These are phyloP conservation scores for Pholiota conissans DNA, from an alignment of 768 basidiomycete species.

Conservation along the genomic window DNA sequence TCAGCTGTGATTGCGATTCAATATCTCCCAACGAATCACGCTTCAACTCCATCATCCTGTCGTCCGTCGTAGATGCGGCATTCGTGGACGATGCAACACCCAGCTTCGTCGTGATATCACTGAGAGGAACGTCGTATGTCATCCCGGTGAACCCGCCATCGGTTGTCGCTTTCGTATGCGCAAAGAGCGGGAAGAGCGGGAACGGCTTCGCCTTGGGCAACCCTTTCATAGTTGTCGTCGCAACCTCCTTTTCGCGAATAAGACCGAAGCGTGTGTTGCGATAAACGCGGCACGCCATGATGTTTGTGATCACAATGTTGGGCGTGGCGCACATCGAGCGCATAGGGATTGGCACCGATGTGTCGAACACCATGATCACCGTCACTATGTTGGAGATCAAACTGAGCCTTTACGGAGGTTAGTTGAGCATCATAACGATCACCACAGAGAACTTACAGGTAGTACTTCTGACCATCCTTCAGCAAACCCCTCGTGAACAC, in stretches of 20 bases:
- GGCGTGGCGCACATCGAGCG: constrained; percentile 7
- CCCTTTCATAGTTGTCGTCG: neutral
- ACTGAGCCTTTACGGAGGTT: neutral
- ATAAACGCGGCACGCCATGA: constrained; percentile 4
- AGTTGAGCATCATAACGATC: neutral
- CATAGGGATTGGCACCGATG: constrained; percentile 7
- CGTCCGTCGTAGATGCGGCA: neutral
- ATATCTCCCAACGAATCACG: neutral
- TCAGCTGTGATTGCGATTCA: neutral
- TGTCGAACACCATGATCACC: constrained; percentile 3
- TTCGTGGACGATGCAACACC: neutral
- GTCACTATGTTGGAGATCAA: constrained; percentile 2
- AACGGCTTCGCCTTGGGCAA: neutral
- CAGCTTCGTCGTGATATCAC: constrained; percentile 4
- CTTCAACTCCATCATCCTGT: neutral
- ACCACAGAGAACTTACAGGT: constrained; percentile 2
- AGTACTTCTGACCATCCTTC: constrained; percentile 12
- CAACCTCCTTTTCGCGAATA: neutral
- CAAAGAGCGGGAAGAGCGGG: constrained; percentile 2
- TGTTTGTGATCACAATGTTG: constrained; percentile 6
- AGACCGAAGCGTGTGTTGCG: constrained; percentile 4
- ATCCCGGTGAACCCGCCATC: neutral
- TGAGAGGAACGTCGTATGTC: neutral
- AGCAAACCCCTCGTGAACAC: constrained; percentile 8
- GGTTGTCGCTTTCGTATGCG: neutral